Conservation (phyloP, 768 basidiomycete species). For the Termitomyces bulborhizus region DNA sequence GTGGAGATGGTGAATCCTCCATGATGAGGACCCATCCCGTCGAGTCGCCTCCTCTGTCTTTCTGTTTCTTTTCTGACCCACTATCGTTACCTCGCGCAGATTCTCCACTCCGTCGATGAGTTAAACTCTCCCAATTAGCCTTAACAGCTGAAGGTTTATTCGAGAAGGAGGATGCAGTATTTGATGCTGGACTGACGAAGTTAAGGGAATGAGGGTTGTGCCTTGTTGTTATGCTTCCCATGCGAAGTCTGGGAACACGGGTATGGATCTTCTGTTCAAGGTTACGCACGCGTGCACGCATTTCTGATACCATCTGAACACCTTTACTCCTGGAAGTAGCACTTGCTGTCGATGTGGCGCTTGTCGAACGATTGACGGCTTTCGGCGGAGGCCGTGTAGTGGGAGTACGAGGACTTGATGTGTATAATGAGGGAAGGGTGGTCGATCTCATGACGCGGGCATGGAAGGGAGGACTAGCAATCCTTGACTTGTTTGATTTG, state of each 20-base stretch:
- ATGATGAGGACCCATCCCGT: conserved; percentile 87
- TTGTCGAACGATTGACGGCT: conserved; percentile 32
- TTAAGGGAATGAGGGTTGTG: conserved; percentile 33
- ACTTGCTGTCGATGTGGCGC: conserved; percentile 36
- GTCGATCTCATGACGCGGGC: conserved; percentile 47
- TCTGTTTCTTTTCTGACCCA: conserved; percentile 37
- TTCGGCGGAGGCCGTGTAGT: conserved; percentile 29
- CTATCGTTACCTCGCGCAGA: conserved; percentile 41
- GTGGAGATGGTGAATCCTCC: conserved; percentile 77
- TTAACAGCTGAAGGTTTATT: conserved; percentile 35
- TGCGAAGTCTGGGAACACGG: conserved; percentile 76
- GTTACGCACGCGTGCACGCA: conserved; percentile 78
- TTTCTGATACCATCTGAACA: conserved; percentile 89
- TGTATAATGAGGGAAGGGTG: conserved; percentile 46
- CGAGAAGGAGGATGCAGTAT: conserved; percentile 26
- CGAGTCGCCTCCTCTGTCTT: conserved; percentile 49
- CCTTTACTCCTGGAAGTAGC: conserved; percentile 69
- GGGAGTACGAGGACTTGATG: conserved; percentile 43
- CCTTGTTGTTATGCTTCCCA: conserved; percentile 68
- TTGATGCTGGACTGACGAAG: conserved; percentile 22
- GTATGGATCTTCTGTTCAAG: conserved; percentile 86
- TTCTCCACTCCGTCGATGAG: conserved; percentile 35
- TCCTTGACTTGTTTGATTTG: conserved; percentile 36
- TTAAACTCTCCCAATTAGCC: conserved; percentile 36
- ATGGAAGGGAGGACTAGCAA: conserved; percentile 36